Percentiles rank a stretch among this genome's conserved stretches.
These are phyloP conservation scores for Pseudocercospora fuligena DNA, from an alignment of 2,329 filamentous ascomycete genomes.

Conservation along the genomic window DNA sequence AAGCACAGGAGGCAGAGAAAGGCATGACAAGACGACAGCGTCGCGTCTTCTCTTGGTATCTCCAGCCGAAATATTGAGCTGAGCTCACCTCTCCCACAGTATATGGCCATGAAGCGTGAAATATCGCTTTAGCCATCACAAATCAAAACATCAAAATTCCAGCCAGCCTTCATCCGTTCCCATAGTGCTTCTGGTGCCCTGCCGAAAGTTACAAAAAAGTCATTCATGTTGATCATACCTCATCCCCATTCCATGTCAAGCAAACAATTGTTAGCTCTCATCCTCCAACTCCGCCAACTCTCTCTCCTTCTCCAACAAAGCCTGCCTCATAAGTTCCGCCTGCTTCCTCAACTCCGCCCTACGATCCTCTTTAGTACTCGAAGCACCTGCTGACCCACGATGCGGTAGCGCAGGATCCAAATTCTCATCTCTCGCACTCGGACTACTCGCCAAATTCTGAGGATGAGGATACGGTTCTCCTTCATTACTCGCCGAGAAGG, in stretches of 20 bases:
- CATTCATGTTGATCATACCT: neutral
- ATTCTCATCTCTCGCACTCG: conserved; percentile 31
- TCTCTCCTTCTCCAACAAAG: conserved; percentile 73
- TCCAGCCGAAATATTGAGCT: neutral
- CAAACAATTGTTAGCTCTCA: conserved; percentile 20
- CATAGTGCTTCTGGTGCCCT: neutral
- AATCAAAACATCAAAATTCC: neutral
- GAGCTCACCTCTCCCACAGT: neutral
- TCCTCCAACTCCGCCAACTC: conserved; percentile 61
- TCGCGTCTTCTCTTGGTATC: neutral
- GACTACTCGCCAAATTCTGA: conserved; percentile 28
- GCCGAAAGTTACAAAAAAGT: neutral
- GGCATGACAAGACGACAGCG: neutral
- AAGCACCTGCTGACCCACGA: too few species aligned
- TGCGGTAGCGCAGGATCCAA: conserved; percentile 41
- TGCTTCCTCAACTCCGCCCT: conserved; percentile 71
- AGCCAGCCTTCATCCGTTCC: neutral
- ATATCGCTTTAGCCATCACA: neutral
- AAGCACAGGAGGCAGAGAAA: neutral
- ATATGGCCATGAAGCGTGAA: neutral
- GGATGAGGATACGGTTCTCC: conserved; percentile 28
- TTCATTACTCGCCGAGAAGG: conserved; percentile 59
- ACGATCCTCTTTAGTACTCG: conserved; percentile 59
- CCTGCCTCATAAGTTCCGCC: conserved; percentile 74
- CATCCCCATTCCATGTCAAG: neutral